Base-by-base conservation (phyloP, 495 filamentous ascomycete species). In the Aspergillus steynii region DNA sequence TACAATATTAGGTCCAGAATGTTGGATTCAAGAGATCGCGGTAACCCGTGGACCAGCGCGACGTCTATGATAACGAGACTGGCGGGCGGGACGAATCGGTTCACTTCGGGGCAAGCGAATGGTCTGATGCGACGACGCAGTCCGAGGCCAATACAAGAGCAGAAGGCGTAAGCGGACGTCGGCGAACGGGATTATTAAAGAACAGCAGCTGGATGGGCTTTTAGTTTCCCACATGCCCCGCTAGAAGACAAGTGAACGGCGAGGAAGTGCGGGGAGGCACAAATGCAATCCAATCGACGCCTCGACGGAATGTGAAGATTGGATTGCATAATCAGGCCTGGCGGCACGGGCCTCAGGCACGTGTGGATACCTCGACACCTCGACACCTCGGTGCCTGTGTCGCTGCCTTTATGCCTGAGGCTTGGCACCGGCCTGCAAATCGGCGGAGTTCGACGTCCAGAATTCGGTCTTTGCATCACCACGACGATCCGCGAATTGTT, bases 341-440 rank as follows among this genome's bases (percentile, higher is more conserved):
- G 37, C 6, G 34, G 31, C 31, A 32, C 31, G 31, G 31, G 31
- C 31, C 37, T 42, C 37, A 42, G 37, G 37, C 37, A 42, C 37
- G 37, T 42, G 37, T 42, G 37, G 37, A 42, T 34, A 34, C 31
- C 31, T 34, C 31, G 31, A 34, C 37, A 12, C 37, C 37, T 42
- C 37, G 9, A 26, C 34, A 20, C 8, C 37, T 45, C 4, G 53
- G 34, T 25, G n/a, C 53, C 53, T 55, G 32, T 45, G 53, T 25
- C 53, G 46, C 3, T 61, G 59, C 55, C 58, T 58, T 55, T 28
- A 20, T 48, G 59, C 60, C 57, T 65, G 59, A 48, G 12, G 25
- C 53, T 62, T 62, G 63, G 56, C 60, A 37, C 10, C 42, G 49
- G 37, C 46, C n/a, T 29, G 31, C 55, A 27, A 31, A 55, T 56